Percentiles rank a stretch among this genome's conserved stretches.
phyloP scores from a whole-genome alignment of 306 rosid genomes.

The Gillenia trifoliata region DNA sequence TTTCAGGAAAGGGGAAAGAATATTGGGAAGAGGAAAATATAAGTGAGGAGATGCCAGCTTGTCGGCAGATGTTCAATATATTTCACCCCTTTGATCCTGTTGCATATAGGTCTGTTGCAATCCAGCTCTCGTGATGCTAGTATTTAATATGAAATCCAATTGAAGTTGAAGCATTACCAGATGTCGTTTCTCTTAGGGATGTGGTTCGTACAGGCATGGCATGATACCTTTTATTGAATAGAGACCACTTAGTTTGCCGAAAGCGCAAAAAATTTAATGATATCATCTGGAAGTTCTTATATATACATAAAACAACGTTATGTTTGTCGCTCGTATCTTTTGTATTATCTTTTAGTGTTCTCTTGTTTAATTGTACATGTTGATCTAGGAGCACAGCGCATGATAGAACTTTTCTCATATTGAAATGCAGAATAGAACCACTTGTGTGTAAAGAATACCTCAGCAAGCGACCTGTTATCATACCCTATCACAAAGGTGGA shows the following conservation, averaged over 20 bases:
- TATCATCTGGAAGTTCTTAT: too few species aligned
- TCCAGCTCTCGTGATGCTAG: constrained; percentile 9
- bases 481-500: constrained; percentile 97
- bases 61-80: too few species aligned
- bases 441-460: constrained; percentile 84
- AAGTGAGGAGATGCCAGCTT: too few species aligned
- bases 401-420: constrained; percentile 17
- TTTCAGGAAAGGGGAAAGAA: constrained; percentile 76
- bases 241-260: background rate
- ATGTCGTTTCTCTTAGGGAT: background rate
- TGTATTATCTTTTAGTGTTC: too few species aligned
- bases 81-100: too few species aligned
- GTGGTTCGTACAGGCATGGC: background rate
- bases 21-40: too few species aligned
- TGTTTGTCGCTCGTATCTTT: too few species aligned
- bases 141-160: background rate
- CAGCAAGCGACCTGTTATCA: constrained; percentile 64
- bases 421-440: constrained; percentile 74
- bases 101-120: constrained; percentile 57
- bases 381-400: too few species aligned
- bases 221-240: background rate
- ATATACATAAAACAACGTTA: too few species aligned
- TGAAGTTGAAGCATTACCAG: background rate
- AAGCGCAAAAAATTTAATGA: too few species aligned
- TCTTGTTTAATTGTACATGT: too few species aligned